Evolutionary conservation across 306 rosid species (phyloP).

Genomic region (Cicer cuneatum): DNA sequence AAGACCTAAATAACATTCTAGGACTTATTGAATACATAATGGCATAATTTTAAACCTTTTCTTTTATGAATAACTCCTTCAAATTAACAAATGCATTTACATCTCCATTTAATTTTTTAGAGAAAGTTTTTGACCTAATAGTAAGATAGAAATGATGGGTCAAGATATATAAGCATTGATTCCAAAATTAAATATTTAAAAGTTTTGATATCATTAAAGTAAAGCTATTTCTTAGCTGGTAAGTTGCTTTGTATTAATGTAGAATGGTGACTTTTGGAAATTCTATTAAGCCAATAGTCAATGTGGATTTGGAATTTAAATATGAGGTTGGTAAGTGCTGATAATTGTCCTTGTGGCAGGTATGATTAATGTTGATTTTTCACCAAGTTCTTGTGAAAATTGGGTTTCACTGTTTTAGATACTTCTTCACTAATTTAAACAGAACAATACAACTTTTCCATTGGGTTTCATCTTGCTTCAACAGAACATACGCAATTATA

Average conservation of each 20-base stretch:
- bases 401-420: neutral
- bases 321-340: conserved; percentile 4
- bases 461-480: too few relatives aligned
- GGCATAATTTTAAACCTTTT: conserved; percentile 11
- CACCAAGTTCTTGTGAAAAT: neutral
- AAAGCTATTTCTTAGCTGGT: conserved; percentile 1
- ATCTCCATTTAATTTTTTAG: neutral
- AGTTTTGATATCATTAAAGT: neutral
- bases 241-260: conserved; percentile 13
- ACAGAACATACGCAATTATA: neutral
- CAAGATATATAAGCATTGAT: neutral
- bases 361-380: conserved; percentile 33
- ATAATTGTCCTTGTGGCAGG: conserved; percentile 18
- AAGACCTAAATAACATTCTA: too few relatives aligned
- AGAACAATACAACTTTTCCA: too few relatives aligned
- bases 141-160: conserved; percentile 14
- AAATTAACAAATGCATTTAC: conserved; percentile 1
- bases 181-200: conserved; percentile 19
- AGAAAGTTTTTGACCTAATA: conserved; percentile 31
- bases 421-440: neutral
- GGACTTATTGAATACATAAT: too few relatives aligned
- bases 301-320: neutral
- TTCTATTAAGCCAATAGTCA: conserved; percentile 3
- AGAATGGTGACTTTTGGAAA: conserved; percentile 10
- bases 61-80: conserved; percentile 23